Conservation (phyloP, 2,329 filamentous ascomycete species). For the Calonectria pauciramosa region DNA sequence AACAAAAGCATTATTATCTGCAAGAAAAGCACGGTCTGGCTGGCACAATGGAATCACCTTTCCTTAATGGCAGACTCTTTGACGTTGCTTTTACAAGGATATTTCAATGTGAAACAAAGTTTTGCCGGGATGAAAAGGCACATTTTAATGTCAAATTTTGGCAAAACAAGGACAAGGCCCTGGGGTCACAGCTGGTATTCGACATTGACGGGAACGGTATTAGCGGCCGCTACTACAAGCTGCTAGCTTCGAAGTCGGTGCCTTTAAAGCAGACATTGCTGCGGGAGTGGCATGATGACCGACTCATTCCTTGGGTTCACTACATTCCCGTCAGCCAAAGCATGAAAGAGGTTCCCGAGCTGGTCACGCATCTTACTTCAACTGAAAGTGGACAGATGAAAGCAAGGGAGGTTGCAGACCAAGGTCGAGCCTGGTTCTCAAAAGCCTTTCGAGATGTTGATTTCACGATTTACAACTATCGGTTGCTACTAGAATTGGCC, state of each 20-base stretch:
- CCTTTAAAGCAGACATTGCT: slow-evolving; percentile 67
- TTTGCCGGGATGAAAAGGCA: slow-evolving; percentile 52
- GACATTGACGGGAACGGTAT: slow-evolving; percentile 71
- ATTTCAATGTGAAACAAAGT: slow-evolving; percentile 57
- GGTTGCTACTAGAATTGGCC: slow-evolving; percentile 70
- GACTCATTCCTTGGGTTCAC: slow-evolving; percentile 69
- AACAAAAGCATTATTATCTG: slow-evolving; percentile 50
- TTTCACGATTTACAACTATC: slow-evolving; percentile 71
- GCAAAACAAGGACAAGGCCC: slow-evolving; percentile 51
- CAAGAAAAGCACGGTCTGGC: slow-evolving; percentile 35
- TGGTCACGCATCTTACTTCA: slow-evolving; percentile 61
- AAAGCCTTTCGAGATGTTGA: slow-evolving; percentile 70
- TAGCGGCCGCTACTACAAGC: slow-evolving; percentile 65
- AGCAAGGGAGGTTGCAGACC: slow-evolving; percentile 65
- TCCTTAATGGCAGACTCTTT: slow-evolving; percentile 56
- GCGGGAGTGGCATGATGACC: slow-evolving; percentile 71
- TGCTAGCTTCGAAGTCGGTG: slow-evolving; percentile 61
- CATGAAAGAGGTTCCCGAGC: slow-evolving; percentile 65
- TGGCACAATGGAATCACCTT: slow-evolving; percentile 41
- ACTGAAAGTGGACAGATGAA: slow-evolving; percentile 60
- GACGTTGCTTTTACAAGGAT: slow-evolving; percentile 61
- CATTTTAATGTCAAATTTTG: slow-evolving; percentile 50
- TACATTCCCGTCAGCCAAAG: slow-evolving; percentile 66
- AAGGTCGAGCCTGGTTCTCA: slow-evolving; percentile 67
- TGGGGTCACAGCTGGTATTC: slow-evolving; percentile 59